Percentiles rank a stretch among this genome's conserved stretches.
Evolutionary conservation across 306 rosid genomes (phyloP).

Genomic region (Delonix regia): DNA sequence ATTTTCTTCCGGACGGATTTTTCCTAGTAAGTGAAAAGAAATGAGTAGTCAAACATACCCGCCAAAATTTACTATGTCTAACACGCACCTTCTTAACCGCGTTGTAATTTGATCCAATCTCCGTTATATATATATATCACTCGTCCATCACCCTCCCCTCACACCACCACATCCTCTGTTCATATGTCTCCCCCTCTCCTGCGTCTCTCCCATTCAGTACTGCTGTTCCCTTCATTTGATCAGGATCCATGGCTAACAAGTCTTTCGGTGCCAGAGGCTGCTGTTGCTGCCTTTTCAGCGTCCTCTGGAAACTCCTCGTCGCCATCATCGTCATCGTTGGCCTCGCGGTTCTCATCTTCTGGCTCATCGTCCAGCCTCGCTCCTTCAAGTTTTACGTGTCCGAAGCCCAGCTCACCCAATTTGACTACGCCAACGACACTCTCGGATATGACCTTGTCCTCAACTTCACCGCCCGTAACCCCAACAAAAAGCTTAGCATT

Average conservation of each 20-base stretch:
- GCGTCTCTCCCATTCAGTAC: no score
- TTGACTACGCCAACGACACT: constrained; percentile 51
- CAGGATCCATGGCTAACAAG: not conserved
- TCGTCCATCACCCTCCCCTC: not conserved
- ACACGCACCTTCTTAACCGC: not conserved
- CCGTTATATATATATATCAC: not conserved
- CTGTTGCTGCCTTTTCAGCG: constrained; percentile 53
- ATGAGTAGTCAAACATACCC: not conserved
- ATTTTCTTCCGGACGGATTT: constrained; percentile 13
- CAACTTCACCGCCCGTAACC: constrained; percentile 52
- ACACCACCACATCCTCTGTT: not conserved
- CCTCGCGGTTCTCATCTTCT: constrained; percentile 55
- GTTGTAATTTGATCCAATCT: not conserved
- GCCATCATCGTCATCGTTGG: constrained; percentile 42
- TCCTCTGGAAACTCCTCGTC: constrained; percentile 55
- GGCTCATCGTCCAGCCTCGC: constrained; percentile 66
- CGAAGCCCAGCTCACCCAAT: constrained; percentile 52
- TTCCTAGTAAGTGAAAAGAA: not conserved
- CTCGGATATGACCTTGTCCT: constrained; percentile 43
- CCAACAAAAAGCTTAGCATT: constrained; percentile 50
- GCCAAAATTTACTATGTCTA: not conserved
- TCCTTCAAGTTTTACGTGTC: constrained; percentile 55
- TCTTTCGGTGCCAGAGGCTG: not conserved
- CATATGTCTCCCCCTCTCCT: not conserved
- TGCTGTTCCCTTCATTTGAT: not conserved